These are phyloP conservation scores for Penicillium lagena DNA, from an alignment of 495 filamentous ascomycete genomes.

Conservation along the genomic window DNA sequence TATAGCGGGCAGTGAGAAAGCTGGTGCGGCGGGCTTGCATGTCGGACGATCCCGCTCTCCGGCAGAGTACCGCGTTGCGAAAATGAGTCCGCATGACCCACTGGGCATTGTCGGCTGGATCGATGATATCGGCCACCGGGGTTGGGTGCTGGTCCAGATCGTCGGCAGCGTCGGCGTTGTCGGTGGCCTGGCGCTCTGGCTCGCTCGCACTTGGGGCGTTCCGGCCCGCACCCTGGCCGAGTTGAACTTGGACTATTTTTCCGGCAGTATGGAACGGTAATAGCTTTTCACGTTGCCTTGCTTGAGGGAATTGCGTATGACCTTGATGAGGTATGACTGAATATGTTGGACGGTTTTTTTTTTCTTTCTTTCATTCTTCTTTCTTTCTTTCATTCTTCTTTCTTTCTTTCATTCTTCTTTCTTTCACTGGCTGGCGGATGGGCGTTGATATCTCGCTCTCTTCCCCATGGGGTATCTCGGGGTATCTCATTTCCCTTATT, in stretches of 20 bases:
- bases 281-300: background rate
- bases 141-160: slow-evolving; percentile 69
- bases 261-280: slow-evolving; percentile 12
- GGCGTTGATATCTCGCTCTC: too few relatives aligned
- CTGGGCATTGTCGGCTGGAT: slow-evolving; percentile 66
- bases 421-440: too few relatives aligned
- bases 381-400: too few relatives aligned
- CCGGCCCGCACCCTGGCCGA: slow-evolving; percentile 31
- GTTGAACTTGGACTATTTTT: slow-evolving; percentile 26
- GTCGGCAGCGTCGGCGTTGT: slow-evolving; percentile 70
- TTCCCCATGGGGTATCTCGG: too few relatives aligned
- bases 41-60: slow-evolving; percentile 17
- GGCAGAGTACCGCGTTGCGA: slow-evolving; percentile 24
- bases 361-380: too few relatives aligned
- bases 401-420: too few relatives aligned
- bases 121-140: slow-evolving; percentile 57
- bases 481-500: too few relatives aligned
- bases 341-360: too few relatives aligned
- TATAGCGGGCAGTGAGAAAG: slow-evolving; percentile 12
- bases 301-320: background rate
- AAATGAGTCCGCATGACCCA: slow-evolving; percentile 58
- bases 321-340: slow-evolving; percentile 1
- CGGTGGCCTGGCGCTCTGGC: slow-evolving; percentile 66
- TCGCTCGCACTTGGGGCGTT: slow-evolving; percentile 41
- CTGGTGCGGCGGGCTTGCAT: slow-evolving; percentile 9